Percentiles rank a stretch among this genome's conserved stretches.
These are phyloP conservation scores for Eucalyptus rudis DNA, from an alignment of 345 rosid genomes.

Conservation along the genomic window DNA sequence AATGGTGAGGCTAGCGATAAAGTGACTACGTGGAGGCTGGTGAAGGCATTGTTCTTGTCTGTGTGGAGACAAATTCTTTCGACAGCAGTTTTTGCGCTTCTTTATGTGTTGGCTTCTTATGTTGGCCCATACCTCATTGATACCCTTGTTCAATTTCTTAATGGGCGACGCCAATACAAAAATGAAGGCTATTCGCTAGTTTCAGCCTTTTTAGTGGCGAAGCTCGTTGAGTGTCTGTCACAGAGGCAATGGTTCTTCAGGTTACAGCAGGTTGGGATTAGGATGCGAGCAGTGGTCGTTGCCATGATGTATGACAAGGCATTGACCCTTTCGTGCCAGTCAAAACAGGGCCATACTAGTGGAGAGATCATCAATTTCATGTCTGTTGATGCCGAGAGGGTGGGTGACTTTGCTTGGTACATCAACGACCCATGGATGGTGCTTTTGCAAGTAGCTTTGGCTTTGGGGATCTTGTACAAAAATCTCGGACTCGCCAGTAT, in stretches of 20 bases:
- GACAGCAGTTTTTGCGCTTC: conserved; percentile 21
- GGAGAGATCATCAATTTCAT: conserved; percentile 69
- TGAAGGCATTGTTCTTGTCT: conserved; percentile 24
- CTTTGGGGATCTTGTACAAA: conserved; percentile 43
- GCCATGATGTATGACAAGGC: conserved; percentile 53
- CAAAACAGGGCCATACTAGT: conserved; percentile 46
- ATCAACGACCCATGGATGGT: conserved; percentile 55
- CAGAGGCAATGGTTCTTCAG: conserved; percentile 52
- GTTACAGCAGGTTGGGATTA: conserved; percentile 38
- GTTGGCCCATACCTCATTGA: conserved; percentile 59
- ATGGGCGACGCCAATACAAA: conserved; percentile 26
- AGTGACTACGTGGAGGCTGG: conserved; percentile 32
- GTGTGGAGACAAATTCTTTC: conserved; percentile 32
- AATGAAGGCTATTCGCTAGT: conserved; percentile 46
- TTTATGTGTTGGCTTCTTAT: conserved; percentile 31
- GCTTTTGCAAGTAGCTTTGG: conserved; percentile 38
- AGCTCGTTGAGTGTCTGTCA: conserved; percentile 44
- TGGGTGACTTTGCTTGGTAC: conserved; percentile 41
- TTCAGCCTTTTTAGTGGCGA: conserved; percentile 33
- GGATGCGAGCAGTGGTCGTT: conserved; percentile 29
- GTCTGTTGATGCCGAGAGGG: conserved; percentile 58
- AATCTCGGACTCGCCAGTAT: conserved; percentile 49
- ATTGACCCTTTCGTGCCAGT: conserved; percentile 37
- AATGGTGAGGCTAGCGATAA: neutral
- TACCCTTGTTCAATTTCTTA: conserved; percentile 44